Evolutionary conservation across 129 eudicot species (phyloP), one percentile per base, ranked within the genome.

Genomic region (Scalesia atractyloides): DNA sequence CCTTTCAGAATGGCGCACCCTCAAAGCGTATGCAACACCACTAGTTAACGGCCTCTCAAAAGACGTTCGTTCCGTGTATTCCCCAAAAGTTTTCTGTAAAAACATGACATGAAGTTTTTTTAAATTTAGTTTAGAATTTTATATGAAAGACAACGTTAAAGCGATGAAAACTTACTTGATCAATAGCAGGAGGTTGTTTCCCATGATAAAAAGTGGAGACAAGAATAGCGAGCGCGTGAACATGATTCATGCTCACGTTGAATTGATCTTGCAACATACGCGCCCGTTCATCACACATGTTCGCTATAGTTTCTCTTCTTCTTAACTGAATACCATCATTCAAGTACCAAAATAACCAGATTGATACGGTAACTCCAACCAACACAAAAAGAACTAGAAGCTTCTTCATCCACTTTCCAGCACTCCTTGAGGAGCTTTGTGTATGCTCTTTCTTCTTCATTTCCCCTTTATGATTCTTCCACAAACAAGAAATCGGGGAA

Each of bases 11-110:
- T 88, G 86, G 9, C 54, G 89, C 54, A 94, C 96, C 64, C 96
- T 90, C 57, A 87, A 68, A 71, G 99, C 99, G 76, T 94, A 94
- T 2, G 99, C 89, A 74, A 94, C 99, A 4, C 99, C 99, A 68
- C 99, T 94, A 12, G 96, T 87, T 53, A 94, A 86, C 33, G 99
- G 99, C 72, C 99, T 86, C 81, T 94, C 99, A 73, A 94, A 94
- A 30, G 97, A 84, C 0, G 99, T 94, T 78, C 85, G 84, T 65
- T 86, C 99, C 0, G 99, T 88, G 68, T 94, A 94, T 12, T 86
- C 93, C 71, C 84, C 96, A 80, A 94, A 94, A 9, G 96, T 94
- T 90, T 80, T 88, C 99, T 94, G 82, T 16, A 51, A 0, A 34
- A 15, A 39, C 20, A 65, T 2, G 44, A 49, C 39, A 19, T 24